Base-by-base conservation (phyloP, 345 rosid genomes). In the Eucalyptus brandiana region DNA sequence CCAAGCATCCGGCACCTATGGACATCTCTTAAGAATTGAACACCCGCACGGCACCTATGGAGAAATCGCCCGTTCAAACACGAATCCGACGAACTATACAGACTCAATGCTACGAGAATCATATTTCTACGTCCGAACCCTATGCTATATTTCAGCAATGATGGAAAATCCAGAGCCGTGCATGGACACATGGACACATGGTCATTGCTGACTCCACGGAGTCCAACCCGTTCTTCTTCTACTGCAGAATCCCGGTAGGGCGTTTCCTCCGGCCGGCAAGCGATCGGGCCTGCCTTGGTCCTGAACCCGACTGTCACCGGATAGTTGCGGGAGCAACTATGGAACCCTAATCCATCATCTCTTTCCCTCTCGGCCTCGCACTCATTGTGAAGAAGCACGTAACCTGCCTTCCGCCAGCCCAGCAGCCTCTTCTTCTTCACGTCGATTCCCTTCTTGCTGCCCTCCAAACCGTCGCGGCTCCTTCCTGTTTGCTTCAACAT, bases 11-110 rank as follows among this genome's bases (percentile, higher is more conserved):
- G 6, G 53, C 53, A 15, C 53, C 53, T 50, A 50, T 1, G 53
- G 53, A 50, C 53, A 50, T 50, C 1, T 15, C 53, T 50, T 50
- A 50, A 3, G 53, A 50, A 50, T 50, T 15, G 53, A 50, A 50
- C 3, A 50, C 18, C 53, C 18, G 1, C 18, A 50, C 53, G 53
- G 53, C 53, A 50, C 18, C 0, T 0, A 15, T 1, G 3, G 1
- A 6, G 18, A 15, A 50, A 50, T 15, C 53, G 53, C 53, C 53
- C 53, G 18, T 50, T 15, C 53, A 62, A 56, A 9, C 62, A 0
- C 30, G 9, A 56, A 56, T 9, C 62, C 3, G 30, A 65, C 19
- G 3, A 65, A 65, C 37, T 15, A 65, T n/a, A n/a, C 21, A 65
- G 34, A n/a, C 76, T 65, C 76, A n/a, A n/a, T n/a, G 37, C 76